Evolutionary conservation across 2,329 filamentous ascomycete genomes (phyloP), one percentile per base, ranked within the genome.

Genomic region (Tolypocladium album): DNA sequence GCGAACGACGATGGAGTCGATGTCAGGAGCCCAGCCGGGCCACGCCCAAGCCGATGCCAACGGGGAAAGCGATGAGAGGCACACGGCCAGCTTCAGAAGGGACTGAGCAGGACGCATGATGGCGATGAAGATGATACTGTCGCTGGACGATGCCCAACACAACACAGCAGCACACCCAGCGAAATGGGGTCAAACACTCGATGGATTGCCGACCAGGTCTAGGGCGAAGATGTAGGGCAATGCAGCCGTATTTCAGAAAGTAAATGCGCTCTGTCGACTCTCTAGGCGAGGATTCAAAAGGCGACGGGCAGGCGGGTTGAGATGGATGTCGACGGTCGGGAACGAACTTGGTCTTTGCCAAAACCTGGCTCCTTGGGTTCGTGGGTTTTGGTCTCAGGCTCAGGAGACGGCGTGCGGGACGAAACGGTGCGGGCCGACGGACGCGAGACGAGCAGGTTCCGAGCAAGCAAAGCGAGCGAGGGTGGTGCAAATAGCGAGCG

Each of bases 11-110:
- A 87, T 68, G 17, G 78, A 68, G 63, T 85, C 79, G 42, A 78
- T 56, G 15, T 81, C 76, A 22, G 82, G 82, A 43, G 85, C 72
- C 78, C 80, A 84, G 63, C 70, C 72, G 24, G 82, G 79, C 83
- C 82, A 85, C 60, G 78, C 82, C 59, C 80, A 76, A n/a, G 78
- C 77, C 27, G 81, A 77, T 17, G 78, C 77, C 34, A 82, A 64
- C 20, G 79, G 75, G 11, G 79, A 72, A 58, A 85, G 71, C 39
- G 83, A 78, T 52, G 72, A 72, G 20, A 86, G 74, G 64, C 84
- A 75, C 59, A 80, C 64, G 58, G 81, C 77, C 65, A 82, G 67
- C 53, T 78, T 76, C 68, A 78, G 70, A 59, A 82, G 66, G 57
- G 75, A 75, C 56, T 71, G 71, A 63, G 78, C 72, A 63, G 78